Conservation (phyloP, 805 yeast species). For the Jamesozyma rosinii region DNA sequence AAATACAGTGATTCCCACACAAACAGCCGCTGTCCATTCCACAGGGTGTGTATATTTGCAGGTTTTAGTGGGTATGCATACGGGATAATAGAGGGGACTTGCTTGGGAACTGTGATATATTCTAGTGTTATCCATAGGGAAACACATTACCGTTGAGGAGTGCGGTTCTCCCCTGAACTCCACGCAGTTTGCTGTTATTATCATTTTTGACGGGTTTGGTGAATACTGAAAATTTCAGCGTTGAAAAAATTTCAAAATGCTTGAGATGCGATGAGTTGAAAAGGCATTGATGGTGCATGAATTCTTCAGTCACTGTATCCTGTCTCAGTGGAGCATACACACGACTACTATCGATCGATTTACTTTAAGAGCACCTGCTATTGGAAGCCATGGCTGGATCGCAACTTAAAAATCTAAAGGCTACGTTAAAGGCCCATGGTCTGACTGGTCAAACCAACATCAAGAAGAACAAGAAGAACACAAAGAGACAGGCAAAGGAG, state of each 20-base stretch:
- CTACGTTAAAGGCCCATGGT: constrained; percentile 66
- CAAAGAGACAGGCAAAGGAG: constrained; percentile 49
- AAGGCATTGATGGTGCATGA: no score
- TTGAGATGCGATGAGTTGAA: constrained; percentile 3
- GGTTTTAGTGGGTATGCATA: no score
- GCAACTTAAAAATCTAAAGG: constrained; percentile 75
- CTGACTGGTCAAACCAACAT: constrained; percentile 77
- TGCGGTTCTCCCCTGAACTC: no score
- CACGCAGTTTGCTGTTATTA: not conserved
- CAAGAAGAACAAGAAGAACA: constrained; percentile 40
- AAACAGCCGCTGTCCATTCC: no score
- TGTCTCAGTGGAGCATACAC: no score
- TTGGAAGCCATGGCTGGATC: constrained; percentile 61
- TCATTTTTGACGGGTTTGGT: not conserved
- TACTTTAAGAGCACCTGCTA: not conserved
- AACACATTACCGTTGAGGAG: no score
- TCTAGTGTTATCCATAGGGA: no score
- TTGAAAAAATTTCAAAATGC: not conserved
- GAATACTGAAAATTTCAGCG: not conserved
- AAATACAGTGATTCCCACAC: no score
- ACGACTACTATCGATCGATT: not conserved
- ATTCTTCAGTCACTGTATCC: no score
- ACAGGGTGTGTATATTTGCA: no score
- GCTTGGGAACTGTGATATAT: no score
- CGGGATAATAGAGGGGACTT: no score